Evolutionary conservation across 23 red algal genomes (phyloP), one percentile per base, ranked within the genome.

Genomic region (Gracilaria domingensis): DNA sequence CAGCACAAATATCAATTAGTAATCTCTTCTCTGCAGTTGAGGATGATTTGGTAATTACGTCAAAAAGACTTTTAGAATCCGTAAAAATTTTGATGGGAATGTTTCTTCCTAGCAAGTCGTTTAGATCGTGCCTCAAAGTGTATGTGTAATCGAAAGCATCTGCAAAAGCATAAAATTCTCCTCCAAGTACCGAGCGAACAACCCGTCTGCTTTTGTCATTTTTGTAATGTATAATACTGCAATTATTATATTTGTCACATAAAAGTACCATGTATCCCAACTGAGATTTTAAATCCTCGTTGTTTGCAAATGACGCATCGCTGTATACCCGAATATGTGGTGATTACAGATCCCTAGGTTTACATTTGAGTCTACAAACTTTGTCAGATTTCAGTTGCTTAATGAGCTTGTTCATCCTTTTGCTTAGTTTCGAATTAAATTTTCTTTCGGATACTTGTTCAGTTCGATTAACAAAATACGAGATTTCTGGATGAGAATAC

Each of bases 121-220:
- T 36, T 0, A 71, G 1, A 40, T 72, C 54, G 21, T 33, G 35
- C 4, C 71, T 86, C 12, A 86, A 20, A 14, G 65, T 38, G 48
- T 44, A 62, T 4, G 14, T 25, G 7, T 14, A 47, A 53, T 71
- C 25, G 11, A 33, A 64, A 7, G 55, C 69, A 32, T 89, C 50
- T 18, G 64, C 8, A 56, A 81, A 53, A 7, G 86, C 73, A 47
- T 80, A 75, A 36, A 56, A 21, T 53, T 69, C 16, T n/a, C n/a
- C n/a, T 14, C 69, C 29, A 0, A 42, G 11, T 32, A 75, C 42
- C 5, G 42, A 45, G 5, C 42, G 4, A 7, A 45, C 42, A 45
- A 45, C 42, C 11, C 42, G 42, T 4, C 42, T 4, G 11, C 42
- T 45, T 11, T 45, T 45, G 11, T 45, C 4, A 11, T 11, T 45